Conservation (phyloP, 2,329 filamentous ascomycete genomes). For the Didymosphaeria variabile region DNA sequence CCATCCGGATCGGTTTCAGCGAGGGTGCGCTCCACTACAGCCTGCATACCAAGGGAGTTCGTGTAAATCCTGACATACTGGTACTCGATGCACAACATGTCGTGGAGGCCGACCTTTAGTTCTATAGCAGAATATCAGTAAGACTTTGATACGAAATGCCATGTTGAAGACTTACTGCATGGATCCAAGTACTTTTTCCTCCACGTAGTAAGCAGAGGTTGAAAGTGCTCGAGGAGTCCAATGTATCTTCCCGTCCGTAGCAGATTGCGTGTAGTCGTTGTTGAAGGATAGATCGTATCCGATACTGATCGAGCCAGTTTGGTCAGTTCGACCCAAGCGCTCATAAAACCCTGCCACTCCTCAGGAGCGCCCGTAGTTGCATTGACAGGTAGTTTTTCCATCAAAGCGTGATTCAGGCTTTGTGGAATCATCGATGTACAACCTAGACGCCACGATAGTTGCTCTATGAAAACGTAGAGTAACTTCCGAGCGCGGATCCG, state of each 20-base stretch:
- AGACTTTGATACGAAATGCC: not conserved
- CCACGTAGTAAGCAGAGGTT: conserved; percentile 53
- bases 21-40: conserved; percentile 64
- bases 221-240: conserved; percentile 58
- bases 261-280: conserved; percentile 51
- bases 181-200: conserved; percentile 51
- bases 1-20: conserved; percentile 48
- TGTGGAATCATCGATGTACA: conserved; percentile 63
- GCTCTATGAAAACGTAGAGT: conserved; percentile 59
- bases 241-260: conserved; percentile 61
- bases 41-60: conserved; percentile 64
- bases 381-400: conserved; percentile 53
- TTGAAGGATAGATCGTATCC: conserved; percentile 62
- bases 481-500: conserved; percentile 47
- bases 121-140: conserved; percentile 27
- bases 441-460: conserved; percentile 61
- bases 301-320: conserved; percentile 61
- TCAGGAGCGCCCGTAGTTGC: conserved; percentile 49
- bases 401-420: conserved; percentile 49
- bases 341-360: conserved; percentile 62
- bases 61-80: conserved; percentile 55
- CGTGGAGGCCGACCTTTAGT: conserved; percentile 52
- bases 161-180: conserved; percentile 37
- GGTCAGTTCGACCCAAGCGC: conserved; percentile 57
- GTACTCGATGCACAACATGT: conserved; percentile 64